A percentile compares a stretch with the other conserved stretches of the same genome.
Conservation (phyloP, 495 filamentous ascomycete genomes). For the Chaetomium cochliodes region DNA sequence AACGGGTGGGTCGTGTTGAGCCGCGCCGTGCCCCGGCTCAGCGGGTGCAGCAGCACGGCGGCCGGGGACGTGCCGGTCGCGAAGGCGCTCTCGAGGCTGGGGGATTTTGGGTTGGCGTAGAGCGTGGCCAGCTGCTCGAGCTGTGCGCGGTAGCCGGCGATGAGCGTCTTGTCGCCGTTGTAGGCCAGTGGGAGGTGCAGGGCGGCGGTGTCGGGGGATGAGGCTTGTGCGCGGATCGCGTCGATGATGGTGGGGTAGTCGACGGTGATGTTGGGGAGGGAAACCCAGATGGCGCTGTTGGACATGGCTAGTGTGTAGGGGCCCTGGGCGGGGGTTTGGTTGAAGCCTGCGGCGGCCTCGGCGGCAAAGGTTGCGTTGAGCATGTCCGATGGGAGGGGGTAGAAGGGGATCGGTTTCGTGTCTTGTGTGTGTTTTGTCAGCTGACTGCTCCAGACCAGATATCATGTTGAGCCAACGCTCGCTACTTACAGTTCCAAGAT, state of each 20-base stretch:
- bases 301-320: conserved; percentile 30
- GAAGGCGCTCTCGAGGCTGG: conserved; percentile 34
- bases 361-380: conserved; percentile 26
- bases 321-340: conserved; percentile 28
- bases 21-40: conserved; percentile 34
- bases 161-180: conserved; percentile 18
- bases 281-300: conserved; percentile 31
- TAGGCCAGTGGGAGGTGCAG: conserved; percentile 26
- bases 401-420: conserved; percentile 22
- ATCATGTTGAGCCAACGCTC: too few relatives aligned
- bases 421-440: conserved; percentile 6
- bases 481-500: conserved; percentile 24
- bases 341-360: conserved; percentile 24
- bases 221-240: conserved; percentile 17
- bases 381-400: conserved; percentile 23
- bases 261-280: conserved; percentile 26
- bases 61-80: conserved; percentile 19
- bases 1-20: conserved; percentile 39
- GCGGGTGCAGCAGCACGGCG: conserved; percentile 35
- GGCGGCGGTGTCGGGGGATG: conserved; percentile 8
- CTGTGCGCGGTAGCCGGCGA: conserved; percentile 30
- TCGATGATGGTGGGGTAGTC: conserved; percentile 16
- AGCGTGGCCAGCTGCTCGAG: conserved; percentile 23
- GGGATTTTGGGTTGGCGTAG: conserved; percentile 21
- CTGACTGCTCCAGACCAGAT: not conserved